Base-by-base conservation (phyloP, 1,284 basidiomycete genomes). In the Apiotrichum sp. region DNA sequence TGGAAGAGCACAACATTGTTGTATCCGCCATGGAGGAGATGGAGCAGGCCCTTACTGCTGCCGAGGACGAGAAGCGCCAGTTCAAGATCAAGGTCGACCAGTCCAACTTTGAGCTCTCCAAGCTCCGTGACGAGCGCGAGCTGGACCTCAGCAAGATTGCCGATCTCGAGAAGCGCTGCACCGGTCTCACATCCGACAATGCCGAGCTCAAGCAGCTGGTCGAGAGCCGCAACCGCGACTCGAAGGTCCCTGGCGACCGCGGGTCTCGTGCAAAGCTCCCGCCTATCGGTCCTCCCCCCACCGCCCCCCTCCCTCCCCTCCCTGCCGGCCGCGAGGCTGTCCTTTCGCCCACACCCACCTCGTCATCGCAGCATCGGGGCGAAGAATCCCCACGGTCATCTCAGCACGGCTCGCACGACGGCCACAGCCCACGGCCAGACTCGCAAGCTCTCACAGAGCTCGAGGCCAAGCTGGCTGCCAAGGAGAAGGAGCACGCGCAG, bases 61-160 rank as follows among this genome's bases (percentile, higher is more conserved):
- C 55, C 50, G 72, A 74, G 56, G 71, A 74, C 42, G 65, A 71
- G 54, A 67, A 70, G 44, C 66, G 69, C 16, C 69, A 72, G 53
- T 62, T 73, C 57, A 73, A 73, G 64, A 70, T 74, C 63, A 67
- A 67, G 52, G 68, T 69, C 9, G 71, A 74, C 61, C 70, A 72
- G 62, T 65, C 65, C 22, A 55, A 65, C 29, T 74, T 74, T 49
- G 72, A 74, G 58, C 59, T 73, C 4, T 71, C 69, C 3, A 60
- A 65, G 32, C 57, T 73, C 36, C 63, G 68, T 34, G 72, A 74
- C 57, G 68, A 73, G 52, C 64, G 65, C 55, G 64, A 68, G 39
- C 49, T 71, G 32, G 66, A 70, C 55, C 65, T 58, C 9, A 64
- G 58, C 53, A 65, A 69, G 40, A 57, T 73, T 10, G 56, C 62